Percentiles rank a stretch among this genome's conserved stretches.
These are phyloP conservation scores for Rhodamnia rubescens DNA, from an alignment of 345 rosid genomes.

Conservation along the genomic window DNA sequence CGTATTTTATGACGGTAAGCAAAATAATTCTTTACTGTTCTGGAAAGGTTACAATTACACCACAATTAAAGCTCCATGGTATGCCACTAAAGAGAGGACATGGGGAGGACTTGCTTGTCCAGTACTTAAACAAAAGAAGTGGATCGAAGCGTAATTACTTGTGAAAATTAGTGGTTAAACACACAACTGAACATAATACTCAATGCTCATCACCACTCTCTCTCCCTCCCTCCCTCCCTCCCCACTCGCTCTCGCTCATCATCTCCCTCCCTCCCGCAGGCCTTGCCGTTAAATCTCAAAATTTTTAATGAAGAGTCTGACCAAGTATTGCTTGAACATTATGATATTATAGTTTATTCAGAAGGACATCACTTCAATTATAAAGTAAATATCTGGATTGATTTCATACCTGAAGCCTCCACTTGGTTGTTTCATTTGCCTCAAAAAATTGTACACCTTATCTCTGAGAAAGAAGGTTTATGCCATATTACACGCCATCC, in stretches of 20 bases:
- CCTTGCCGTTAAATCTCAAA: background rate
- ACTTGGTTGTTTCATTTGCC: slow-evolving; percentile 60
- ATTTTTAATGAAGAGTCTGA: background rate
- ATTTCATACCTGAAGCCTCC: slow-evolving; percentile 77
- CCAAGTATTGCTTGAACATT: background rate
- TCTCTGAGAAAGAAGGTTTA: slow-evolving; percentile 35
- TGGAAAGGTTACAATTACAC: background rate
- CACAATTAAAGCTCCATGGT: background rate
- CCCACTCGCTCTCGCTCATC: background rate
- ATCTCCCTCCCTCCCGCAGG: background rate
- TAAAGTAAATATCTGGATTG: background rate
- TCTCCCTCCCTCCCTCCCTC: background rate
- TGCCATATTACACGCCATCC: background rate
- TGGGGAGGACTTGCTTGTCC: background rate
- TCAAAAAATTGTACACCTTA: slow-evolving; percentile 39
- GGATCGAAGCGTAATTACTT: background rate
- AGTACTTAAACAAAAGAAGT: background rate
- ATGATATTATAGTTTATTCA: background rate
- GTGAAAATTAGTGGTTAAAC: background rate
- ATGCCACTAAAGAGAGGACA: background rate
- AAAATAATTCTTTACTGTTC: background rate
- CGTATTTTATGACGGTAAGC: background rate
- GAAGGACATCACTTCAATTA: background rate
- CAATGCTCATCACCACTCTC: background rate
- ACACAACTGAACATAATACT: background rate